Percentiles rank a stretch among this genome's conserved stretches.
These are phyloP conservation scores for Bidens hawaiensis DNA, from an alignment of 140 eudicot genomes.

Conservation along the genomic window DNA sequence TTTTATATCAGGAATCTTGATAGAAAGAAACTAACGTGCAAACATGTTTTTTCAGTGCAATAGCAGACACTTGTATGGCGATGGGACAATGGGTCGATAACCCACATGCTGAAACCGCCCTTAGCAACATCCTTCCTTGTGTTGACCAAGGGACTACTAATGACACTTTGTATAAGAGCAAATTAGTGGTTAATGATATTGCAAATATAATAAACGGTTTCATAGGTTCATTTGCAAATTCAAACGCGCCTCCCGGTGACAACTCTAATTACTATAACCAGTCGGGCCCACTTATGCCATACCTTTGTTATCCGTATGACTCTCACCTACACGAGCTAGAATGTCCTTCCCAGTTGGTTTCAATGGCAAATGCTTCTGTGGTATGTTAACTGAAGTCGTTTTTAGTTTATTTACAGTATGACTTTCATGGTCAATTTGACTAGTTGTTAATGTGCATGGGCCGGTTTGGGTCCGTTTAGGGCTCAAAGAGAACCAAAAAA, in stretches of 20 bases:
- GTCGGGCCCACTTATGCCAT: conserved; percentile 80
- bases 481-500: too few relatives aligned
- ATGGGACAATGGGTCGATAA: conserved; percentile 99
- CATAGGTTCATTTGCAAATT: conserved; percentile 65
- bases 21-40: conserved; percentile 11
- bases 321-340: conserved; percentile 58
- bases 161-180: conserved; percentile 69
- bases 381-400: too few relatives aligned
- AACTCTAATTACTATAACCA: conserved; percentile 67
- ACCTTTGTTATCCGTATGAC: conserved; percentile 80
- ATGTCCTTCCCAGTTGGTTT: conserved; percentile 53
- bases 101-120: conserved; percentile 97
- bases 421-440: too few relatives aligned
- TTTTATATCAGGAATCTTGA: background rate
- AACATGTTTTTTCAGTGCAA: conserved; percentile 52
- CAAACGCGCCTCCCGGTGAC: conserved; percentile 47
- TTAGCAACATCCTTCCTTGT: conserved; percentile 93
- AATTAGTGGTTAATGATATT: conserved; percentile 58
- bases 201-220: conserved; percentile 56
- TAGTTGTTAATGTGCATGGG: too few relatives aligned
- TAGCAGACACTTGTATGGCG: conserved; percentile 83
- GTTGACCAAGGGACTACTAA: conserved; percentile 86
- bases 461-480: too few relatives aligned
- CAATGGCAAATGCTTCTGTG: conserved; percentile 71
- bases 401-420: too few relatives aligned